Percentiles rank a stretch among this genome's conserved stretches.
Evolutionary conservation across 2,329 filamentous ascomycete species (phyloP).

Genomic region (Raffaelea deltoideospora): DNA sequence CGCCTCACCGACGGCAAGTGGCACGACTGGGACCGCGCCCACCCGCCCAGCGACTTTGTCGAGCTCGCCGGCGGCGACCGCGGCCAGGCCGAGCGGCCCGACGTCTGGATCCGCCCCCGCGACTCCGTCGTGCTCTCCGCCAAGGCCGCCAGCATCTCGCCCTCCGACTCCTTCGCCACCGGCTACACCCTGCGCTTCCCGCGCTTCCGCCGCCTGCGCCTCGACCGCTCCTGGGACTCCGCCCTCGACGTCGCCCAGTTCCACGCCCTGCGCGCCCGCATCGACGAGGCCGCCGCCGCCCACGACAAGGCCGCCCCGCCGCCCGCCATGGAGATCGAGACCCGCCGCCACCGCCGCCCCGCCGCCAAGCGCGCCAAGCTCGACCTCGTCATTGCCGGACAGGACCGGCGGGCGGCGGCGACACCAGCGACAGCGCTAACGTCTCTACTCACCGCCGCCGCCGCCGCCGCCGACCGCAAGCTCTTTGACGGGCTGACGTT

Average conservation of each 20-base stretch:
- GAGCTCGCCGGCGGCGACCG: constrained; percentile 65
- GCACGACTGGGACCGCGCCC: constrained; percentile 66
- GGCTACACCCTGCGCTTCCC: constrained; percentile 77
- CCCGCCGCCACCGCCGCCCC: constrained; percentile 38
- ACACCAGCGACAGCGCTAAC: constrained; percentile 8
- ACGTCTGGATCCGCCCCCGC: constrained; percentile 82
- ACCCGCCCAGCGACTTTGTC: constrained; percentile 63
- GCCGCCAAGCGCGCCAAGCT: constrained; percentile 49
- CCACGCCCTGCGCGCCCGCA: constrained; percentile 49
- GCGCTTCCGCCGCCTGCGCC: constrained; percentile 65
- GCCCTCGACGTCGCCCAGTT: constrained; percentile 71
- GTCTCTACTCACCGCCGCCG: constrained; percentile 21
- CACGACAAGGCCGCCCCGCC: constrained; percentile 61
- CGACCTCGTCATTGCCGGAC: constrained; percentile 57
- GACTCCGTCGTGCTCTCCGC: constrained; percentile 80
- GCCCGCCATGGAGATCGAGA: constrained; percentile 60
- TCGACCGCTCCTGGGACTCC: constrained; percentile 73
- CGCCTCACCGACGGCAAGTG: constrained; percentile 86
- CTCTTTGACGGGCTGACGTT: constrained; percentile 68
- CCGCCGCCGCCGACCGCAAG: constrained; percentile 19
- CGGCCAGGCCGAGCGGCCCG: constrained; percentile 60
- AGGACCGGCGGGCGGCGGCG: constrained; percentile 27
- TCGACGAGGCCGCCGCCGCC: constrained; percentile 55
- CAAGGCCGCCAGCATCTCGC: constrained; percentile 67
- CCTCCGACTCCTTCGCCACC: constrained; percentile 64